Percentiles rank a stretch among this genome's conserved stretches.
These are phyloP conservation scores for Phoma sp. DNA, from an alignment of 2,329 filamentous ascomycete species.

Conservation along the genomic window DNA sequence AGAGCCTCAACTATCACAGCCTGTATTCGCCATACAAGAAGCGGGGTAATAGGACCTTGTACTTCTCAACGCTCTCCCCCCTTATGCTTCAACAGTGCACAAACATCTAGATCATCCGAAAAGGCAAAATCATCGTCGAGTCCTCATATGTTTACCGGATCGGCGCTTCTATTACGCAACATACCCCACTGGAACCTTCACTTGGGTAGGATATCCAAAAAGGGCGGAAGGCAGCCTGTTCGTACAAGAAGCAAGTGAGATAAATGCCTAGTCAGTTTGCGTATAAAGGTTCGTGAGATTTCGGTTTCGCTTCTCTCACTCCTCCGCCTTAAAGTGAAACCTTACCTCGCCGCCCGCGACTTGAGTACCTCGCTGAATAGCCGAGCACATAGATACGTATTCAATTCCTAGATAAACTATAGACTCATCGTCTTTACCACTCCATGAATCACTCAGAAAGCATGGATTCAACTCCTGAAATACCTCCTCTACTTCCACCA, in stretches of 20 bases:
- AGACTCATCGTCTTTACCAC: background rate
- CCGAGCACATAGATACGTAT: background rate
- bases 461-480: conserved; percentile 15
- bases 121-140: background rate
- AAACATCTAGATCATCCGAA: background rate
- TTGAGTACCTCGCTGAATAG: background rate
- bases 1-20: background rate
- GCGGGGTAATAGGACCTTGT: background rate
- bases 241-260: background rate
- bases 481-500: conserved; percentile 14
- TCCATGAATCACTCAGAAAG: conserved; percentile 32
- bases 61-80: background rate
- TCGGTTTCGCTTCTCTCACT: no score
- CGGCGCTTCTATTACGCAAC: background rate
- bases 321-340: no score
- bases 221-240: background rate
- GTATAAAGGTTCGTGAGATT: background rate
- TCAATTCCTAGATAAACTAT: background rate
- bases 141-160: background rate
- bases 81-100: background rate
- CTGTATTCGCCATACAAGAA: background rate
- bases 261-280: background rate
- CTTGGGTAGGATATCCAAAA: background rate
- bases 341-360: background rate
- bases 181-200: background rate